Evolutionary conservation across 352 stramenopile genomes (phyloP).

Genomic region (Phytophthora multivora): DNA sequence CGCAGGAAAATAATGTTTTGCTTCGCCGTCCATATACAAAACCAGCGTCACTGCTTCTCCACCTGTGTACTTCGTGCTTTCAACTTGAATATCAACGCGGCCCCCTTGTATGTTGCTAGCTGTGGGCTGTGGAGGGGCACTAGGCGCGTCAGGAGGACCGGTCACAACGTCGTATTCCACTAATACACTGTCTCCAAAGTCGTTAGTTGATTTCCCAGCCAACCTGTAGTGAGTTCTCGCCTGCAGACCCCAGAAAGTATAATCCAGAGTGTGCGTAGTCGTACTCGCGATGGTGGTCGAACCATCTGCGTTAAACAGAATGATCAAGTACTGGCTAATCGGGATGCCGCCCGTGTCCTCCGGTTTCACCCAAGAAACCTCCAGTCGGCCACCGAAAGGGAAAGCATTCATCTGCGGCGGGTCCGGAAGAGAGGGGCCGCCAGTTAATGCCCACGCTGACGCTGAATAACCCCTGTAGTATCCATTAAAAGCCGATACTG

Average conservation of each 20-base stretch:
- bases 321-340: constrained; percentile 35
- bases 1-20: constrained; percentile 28
- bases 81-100: constrained; percentile 22
- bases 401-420: constrained; percentile 17
- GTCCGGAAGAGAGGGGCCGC: constrained; percentile 34
- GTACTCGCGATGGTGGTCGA: constrained; percentile 9
- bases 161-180: constrained; percentile 21
- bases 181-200: constrained; percentile 22
- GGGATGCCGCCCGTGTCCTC: constrained; percentile 51
- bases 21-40: constrained; percentile 31
- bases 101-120: constrained; percentile 32
- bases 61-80: constrained; percentile 39
- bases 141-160: constrained; percentile 22
- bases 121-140: constrained; percentile 17
- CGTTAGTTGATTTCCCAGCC: constrained; percentile 23
- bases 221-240: constrained; percentile 36
- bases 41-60: constrained; percentile 41
- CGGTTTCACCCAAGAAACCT: constrained; percentile 43
- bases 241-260: constrained; percentile 24
- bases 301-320: constrained; percentile 1
- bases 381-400: constrained; percentile 49
- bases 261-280: not conserved
- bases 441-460: not conserved
- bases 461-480: constrained; percentile 20
- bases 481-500: constrained; percentile 52